Evolutionary conservation across 805 yeast species (phyloP).

Genomic region (Metschnikowia corniflorae): DNA sequence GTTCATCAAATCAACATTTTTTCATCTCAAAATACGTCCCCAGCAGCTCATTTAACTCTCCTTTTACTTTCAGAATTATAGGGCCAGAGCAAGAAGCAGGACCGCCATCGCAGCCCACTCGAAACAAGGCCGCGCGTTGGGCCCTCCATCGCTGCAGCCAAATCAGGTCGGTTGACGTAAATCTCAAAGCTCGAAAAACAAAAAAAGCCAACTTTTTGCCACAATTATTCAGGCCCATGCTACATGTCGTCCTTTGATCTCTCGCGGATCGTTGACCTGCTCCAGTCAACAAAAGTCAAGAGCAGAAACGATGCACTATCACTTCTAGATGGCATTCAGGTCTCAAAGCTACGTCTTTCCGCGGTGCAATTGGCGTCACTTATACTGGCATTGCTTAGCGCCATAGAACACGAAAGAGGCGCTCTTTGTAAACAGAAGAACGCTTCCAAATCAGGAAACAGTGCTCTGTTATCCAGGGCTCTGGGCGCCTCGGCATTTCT

Average conservation of each 20-base stretch:
- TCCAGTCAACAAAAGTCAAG: conserved; percentile 13
- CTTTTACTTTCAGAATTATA: too few relatives aligned
- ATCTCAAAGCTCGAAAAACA: too few relatives aligned
- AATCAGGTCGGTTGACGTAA: too few relatives aligned
- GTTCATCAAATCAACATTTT: too few relatives aligned
- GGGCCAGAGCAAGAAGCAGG: too few relatives aligned
- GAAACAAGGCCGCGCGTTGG: too few relatives aligned
- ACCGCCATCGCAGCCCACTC: too few relatives aligned
- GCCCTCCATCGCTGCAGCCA: neutral
- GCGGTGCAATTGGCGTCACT: conserved; percentile 24
- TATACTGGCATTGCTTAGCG: conserved; percentile 22
- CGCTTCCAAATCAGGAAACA: conserved; percentile 18
- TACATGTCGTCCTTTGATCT: conserved; percentile 17
- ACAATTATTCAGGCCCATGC: too few relatives aligned
- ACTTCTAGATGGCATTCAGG: conserved; percentile 8
- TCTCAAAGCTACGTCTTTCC: conserved; percentile 18
- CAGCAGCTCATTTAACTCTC: too few relatives aligned
- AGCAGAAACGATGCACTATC: conserved; percentile 16
- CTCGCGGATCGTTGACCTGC: conserved; percentile 12
- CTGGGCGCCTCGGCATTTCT: conserved; percentile 31
- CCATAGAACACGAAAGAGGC: conserved; percentile 36
- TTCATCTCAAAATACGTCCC: too few relatives aligned
- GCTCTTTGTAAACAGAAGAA: conserved; percentile 20
- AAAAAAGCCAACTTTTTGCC: too few relatives aligned
- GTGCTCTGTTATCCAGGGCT: conserved; percentile 27